Evolutionary conservation across 75 land plant species (phyloP).

Genomic region (Selaginella tamariscina): DNA sequence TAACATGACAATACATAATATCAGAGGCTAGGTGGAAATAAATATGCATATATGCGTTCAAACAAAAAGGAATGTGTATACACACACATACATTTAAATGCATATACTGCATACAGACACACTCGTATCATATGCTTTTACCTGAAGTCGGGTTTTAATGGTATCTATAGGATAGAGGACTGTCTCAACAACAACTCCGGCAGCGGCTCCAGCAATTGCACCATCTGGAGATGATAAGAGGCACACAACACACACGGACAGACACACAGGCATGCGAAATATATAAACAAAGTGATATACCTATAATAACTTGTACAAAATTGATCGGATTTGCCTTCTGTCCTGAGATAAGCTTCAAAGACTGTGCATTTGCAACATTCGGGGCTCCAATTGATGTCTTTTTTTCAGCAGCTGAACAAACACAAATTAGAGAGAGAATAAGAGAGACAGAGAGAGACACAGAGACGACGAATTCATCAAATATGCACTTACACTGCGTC

Average conservation of each 20-base stretch:
- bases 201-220: slow-evolving; percentile 72
- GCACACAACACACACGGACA: background rate
- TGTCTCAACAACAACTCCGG: slow-evolving; percentile 91
- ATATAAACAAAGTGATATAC: background rate
- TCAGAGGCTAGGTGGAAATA: background rate
- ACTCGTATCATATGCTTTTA: no score
- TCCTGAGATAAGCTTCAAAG: no score
- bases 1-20: background rate
- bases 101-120: no score
- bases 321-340: background rate
- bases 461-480: no score
- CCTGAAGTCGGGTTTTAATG: slow-evolving; percentile 95
- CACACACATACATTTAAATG: background rate
- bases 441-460: no score
- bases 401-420: no score
- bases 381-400: no score
- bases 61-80: background rate
- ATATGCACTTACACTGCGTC: no score
- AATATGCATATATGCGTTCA: background rate
- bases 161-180: slow-evolving; percentile 89
- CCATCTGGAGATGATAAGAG: slow-evolving; percentile 39
- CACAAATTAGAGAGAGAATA: no score
- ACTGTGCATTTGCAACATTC: no score
- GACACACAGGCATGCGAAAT: background rate
- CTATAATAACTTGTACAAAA: background rate